A percentile compares a stretch with the other conserved stretches of the same genome.
Conservation (phyloP, 2,329 filamentous ascomycete species). For the Colletotrichum sidae region DNA sequence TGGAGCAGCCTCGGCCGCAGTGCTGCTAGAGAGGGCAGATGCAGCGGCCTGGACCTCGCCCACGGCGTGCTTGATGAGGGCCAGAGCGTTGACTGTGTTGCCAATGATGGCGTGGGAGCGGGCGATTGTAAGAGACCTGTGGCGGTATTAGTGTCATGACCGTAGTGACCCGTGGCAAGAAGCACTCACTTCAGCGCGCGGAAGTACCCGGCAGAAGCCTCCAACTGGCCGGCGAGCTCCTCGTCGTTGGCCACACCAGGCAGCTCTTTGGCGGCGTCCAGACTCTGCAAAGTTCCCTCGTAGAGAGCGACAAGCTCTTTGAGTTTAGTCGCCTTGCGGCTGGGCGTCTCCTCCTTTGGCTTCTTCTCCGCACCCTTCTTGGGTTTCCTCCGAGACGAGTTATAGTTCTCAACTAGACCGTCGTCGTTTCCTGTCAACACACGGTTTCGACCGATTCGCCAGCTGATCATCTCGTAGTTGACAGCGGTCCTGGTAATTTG, state of each 20-base stretch:
- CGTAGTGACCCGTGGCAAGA: not conserved
- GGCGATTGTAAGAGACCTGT: conserved; percentile 83
- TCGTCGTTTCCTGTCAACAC: conserved; percentile 87
- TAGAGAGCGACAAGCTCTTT: conserved; percentile 91
- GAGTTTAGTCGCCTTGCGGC: conserved; percentile 81
- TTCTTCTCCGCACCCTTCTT: conserved; percentile 59
- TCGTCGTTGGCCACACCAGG: conserved; percentile 90
- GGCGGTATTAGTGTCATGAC: conserved; percentile 36
- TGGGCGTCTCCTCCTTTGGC: conserved; percentile 73
- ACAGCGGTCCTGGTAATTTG: conserved; percentile 94
- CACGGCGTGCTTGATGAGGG: conserved; percentile 80
- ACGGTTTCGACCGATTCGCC: conserved; percentile 93
- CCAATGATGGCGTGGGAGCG: conserved; percentile 83
- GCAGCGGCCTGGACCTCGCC: conserved; percentile 68
- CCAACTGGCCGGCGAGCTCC: conserved; percentile 80
- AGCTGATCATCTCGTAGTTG: conserved; percentile 93
- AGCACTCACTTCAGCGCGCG: conserved; percentile 80
- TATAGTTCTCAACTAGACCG: conserved; percentile 71
- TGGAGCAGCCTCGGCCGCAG: conserved; percentile 53
- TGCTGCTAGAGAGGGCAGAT: conserved; percentile 51
- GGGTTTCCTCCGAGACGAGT: conserved; percentile 58
- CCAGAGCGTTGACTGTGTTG: conserved; percentile 83
- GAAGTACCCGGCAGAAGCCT: conserved; percentile 85
- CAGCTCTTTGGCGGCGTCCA: conserved; percentile 90
- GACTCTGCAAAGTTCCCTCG: conserved; percentile 88